Evolutionary conservation across 352 stramenopile genomes (phyloP).

Genomic region (Globisporangium paroecandrum): DNA sequence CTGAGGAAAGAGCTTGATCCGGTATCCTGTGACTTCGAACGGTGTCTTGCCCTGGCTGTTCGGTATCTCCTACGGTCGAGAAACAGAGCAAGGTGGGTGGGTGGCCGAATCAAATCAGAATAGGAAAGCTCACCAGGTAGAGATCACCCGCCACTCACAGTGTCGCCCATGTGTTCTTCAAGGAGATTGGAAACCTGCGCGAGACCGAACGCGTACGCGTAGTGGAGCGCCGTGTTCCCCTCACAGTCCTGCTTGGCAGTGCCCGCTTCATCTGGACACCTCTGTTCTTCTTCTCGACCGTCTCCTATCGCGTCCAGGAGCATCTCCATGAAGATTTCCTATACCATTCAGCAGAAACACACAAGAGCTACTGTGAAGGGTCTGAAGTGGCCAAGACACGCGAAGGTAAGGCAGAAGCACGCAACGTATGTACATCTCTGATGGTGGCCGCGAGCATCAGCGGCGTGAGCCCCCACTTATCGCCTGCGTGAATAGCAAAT

Average conservation of each 20-base stretch:
- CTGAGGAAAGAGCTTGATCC: constrained; percentile 38
- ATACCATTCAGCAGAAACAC: not conserved
- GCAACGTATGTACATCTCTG: constrained; percentile 22
- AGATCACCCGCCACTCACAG: constrained; percentile 14
- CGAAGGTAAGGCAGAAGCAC: not conserved
- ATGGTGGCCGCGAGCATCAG: constrained; percentile 52
- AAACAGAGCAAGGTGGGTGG: not conserved
- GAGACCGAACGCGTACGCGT: constrained; percentile 63
- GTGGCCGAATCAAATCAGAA: not conserved
- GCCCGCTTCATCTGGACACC: constrained; percentile 12
- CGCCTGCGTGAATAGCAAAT: constrained; percentile 13
- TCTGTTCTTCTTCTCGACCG: constrained; percentile 13
- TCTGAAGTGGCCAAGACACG: not conserved
- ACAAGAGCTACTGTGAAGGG: not conserved
- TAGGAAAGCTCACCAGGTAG: not conserved
- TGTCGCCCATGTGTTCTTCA: constrained; percentile 36
- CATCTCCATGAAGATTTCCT: constrained; percentile 32
- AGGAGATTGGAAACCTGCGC: constrained; percentile 39
- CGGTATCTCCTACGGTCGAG: constrained; percentile 26
- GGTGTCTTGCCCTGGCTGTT: constrained; percentile 39
- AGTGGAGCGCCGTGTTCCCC: constrained; percentile 58
- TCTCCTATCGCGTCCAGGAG: constrained; percentile 28
- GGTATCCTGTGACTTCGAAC: constrained; percentile 40
- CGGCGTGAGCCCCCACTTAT: constrained; percentile 62
- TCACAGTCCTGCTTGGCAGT: constrained; percentile 29